Percentiles rank a stretch among this genome's conserved stretches.
These are phyloP conservation scores for Boletus rufocinnamomeus DNA, from an alignment of 768 basidiomycete species.

Conservation along the genomic window DNA sequence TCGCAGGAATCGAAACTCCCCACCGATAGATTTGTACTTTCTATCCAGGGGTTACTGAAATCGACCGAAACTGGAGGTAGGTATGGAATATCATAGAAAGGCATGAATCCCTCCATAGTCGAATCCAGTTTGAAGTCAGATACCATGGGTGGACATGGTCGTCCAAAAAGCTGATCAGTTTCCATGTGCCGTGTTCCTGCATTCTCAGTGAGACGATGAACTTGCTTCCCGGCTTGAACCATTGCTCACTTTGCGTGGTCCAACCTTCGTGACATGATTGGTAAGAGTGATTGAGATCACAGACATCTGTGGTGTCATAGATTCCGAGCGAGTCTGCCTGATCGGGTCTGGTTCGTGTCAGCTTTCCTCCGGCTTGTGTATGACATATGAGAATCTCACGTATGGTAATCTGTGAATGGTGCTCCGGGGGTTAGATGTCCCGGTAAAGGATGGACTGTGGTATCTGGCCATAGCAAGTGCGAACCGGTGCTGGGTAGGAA, in stretches of 20 bases:
- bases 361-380: not conserved
- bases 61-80: not conserved
- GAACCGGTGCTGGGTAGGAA: not conserved
- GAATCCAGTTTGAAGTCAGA: not conserved
- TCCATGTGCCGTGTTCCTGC: not conserved
- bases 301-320: not conserved
- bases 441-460: not conserved
- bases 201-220: not conserved
- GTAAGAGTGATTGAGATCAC: not conserved
- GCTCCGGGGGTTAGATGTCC: not conserved
- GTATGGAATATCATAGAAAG: not conserved
- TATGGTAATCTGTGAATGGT: not conserved
- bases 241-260: constrained; percentile 5
- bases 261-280: not conserved
- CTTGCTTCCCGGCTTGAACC: not conserved
- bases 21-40: not conserved
- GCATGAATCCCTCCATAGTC: not conserved
- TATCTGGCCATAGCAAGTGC: not conserved
- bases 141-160: not conserved
- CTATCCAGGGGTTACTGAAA: not conserved
- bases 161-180: not conserved
- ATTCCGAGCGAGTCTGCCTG: not conserved
- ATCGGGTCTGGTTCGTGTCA: not conserved
- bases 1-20: not conserved
- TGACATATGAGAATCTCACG: not conserved